phyloP scores from a whole-genome alignment of 2,329 filamentous ascomycete species.

The Delphinella strobiligena region DNA sequence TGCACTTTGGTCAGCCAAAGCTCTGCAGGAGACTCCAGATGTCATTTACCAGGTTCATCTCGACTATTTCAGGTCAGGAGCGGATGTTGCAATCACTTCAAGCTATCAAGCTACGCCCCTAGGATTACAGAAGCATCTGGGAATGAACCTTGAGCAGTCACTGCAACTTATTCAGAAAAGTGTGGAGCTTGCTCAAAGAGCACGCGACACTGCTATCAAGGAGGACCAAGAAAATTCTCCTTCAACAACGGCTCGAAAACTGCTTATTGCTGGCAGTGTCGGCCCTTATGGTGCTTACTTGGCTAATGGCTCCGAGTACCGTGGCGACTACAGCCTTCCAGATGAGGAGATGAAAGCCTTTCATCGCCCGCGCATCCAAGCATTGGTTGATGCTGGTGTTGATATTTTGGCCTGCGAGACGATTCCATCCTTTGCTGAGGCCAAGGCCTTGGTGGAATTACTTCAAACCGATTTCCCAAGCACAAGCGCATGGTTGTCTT shows the following conservation, averaged over 20 bases:
- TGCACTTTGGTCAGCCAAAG: slow-evolving; percentile 33
- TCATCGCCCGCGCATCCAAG: slow-evolving; percentile 30
- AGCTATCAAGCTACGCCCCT: slow-evolving; percentile 35
- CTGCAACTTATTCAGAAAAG: slow-evolving; percentile 27
- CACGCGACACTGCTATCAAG: slow-evolving; percentile 16
- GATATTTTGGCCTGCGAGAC: slow-evolving; percentile 36
- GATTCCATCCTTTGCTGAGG: slow-evolving; percentile 29
- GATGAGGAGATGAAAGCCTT: slow-evolving; percentile 26
- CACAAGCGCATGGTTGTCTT: slow-evolving; percentile 28
- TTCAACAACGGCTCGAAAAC: slow-evolving; percentile 6
- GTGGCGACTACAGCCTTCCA: slow-evolving; percentile 27
- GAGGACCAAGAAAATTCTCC: slow-evolving; percentile 1
- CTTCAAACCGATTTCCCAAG: slow-evolving; percentile 25
- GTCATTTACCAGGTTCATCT: slow-evolving; percentile 32
- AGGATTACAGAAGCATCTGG: slow-evolving; percentile 28
- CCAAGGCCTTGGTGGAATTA: slow-evolving; percentile 26
- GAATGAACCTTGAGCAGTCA: slow-evolving; percentile 21
- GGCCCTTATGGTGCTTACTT: slow-evolving; percentile 38
- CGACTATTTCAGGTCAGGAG: slow-evolving; percentile 32
- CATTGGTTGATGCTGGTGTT: slow-evolving; percentile 28
- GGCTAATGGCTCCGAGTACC: slow-evolving; percentile 34
- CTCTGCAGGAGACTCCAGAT: slow-evolving; percentile 26
- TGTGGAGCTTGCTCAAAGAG: slow-evolving; percentile 28
- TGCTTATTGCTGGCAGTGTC: slow-evolving; percentile 33
- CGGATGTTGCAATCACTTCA: slow-evolving; percentile 35